Evolutionary conservation across 1,284 basidiomycete genomes (phyloP).

Genomic region (Ganoderma lucidum): DNA sequence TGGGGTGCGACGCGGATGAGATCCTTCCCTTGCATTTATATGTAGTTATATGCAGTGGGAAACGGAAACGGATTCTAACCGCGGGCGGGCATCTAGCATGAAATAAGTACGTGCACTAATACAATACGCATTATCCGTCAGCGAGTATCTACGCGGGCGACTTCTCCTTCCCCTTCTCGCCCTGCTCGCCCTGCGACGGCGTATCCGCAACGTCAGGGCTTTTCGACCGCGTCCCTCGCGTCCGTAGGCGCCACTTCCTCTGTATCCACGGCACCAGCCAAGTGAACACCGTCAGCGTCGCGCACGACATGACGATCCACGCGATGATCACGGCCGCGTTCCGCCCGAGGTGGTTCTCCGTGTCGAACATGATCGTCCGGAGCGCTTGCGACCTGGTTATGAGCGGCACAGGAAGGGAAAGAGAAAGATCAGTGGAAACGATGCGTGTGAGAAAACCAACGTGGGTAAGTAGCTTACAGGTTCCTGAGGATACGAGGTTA

Average conservation of each 20-base stretch:
- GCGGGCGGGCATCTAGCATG: background rate
- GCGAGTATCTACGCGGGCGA: background rate
- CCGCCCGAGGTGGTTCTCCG: constrained; percentile 50
- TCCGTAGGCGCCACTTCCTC: constrained; percentile 1
- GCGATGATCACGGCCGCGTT: constrained; percentile 56
- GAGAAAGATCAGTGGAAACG: background rate
- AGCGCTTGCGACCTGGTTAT: constrained; percentile 42
- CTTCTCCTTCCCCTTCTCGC: constrained; percentile 22
- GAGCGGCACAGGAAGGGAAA: background rate
- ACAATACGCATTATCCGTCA: background rate
- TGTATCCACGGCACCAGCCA: constrained; percentile 46
- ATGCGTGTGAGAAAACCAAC: constrained; percentile 1
- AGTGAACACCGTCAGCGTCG: constrained; percentile 51
- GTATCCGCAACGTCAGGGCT: constrained; percentile 10
- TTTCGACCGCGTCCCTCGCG: constrained; percentile 9
- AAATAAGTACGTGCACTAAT: background rate
- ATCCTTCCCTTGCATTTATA: too few relatives aligned
- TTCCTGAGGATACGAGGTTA: constrained; percentile 30
- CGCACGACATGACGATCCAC: constrained; percentile 50
- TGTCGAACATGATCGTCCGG: constrained; percentile 59
- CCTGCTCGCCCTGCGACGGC: background rate
- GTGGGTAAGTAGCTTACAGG: constrained; percentile 24
- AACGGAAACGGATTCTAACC: background rate
- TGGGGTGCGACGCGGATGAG: constrained; percentile 44
- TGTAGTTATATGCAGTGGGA: background rate